Evolutionary conservation across 495 filamentous ascomycete species (phyloP), one percentile per base, ranked within the genome.

Genomic region (Amniculicola lignicola): DNA sequence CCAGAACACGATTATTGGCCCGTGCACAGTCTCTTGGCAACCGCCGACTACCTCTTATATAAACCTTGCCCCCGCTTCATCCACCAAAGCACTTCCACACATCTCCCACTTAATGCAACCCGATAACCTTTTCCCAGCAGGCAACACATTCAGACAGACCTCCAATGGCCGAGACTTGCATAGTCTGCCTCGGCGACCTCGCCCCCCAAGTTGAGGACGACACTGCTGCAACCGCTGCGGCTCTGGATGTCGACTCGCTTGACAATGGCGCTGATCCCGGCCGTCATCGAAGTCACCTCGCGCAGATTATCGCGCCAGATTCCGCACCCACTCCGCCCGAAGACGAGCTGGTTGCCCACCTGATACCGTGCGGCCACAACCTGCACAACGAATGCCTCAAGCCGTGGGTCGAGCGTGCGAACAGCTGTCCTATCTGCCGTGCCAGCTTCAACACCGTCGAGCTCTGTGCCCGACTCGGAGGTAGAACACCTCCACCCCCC

Each of bases 401-500:
- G 62, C 87, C 89, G 52, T 99, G 93, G 93, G 88, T 87, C 25
- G 89, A 93, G 72, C 83, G 92, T 66, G 92, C 94, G 51, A 99
- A 97, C 72, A 96, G 90, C 67, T 99, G 93, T 67, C 93, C 93
- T 12, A 94, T 97, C 69, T 99, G 93, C 70, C 88, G 93, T 51
- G 85, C 86, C 64, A 85, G 76, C 62, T 97, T 97, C 74, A 89
- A 96, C 70, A 69, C 83, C 62, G 94, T 97, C 49, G 83, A 91
- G 66, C 84, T 96, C 48, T 87, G 82, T 63, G 81, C 86, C 54
- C 80, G 75, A 51, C 69, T 87, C 67, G 85, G 85, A 77, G 89
- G 90, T 94, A 79, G 72, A 81, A 77, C 6, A 42, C 40, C 47
- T 49, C n/a, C 7, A 11, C 29, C 1, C 16, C 3, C n/a, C n/a